phyloP scores from a whole-genome alignment of 352 stramenopile species.

The Phytopythium ostracodes region DNA sequence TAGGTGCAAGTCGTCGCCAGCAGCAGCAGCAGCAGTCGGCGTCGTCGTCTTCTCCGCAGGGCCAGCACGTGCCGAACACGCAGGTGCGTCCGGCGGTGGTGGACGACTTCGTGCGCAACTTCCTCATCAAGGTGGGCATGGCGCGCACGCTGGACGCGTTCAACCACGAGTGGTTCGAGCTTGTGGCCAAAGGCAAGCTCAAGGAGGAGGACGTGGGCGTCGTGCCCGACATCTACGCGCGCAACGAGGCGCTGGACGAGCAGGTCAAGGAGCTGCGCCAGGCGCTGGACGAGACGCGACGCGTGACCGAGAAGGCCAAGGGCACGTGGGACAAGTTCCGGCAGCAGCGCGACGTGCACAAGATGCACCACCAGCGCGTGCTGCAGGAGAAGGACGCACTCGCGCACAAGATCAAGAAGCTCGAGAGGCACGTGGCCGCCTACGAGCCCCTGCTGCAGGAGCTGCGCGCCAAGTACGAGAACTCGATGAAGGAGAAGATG shows the following conservation, averaged over 20 bases:
- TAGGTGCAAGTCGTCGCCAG: neutral
- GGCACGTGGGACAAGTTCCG: constrained; percentile 96
- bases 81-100: constrained; percentile 85
- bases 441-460: constrained; percentile 93
- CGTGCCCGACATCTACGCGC: constrained; percentile 94
- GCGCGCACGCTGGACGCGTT: constrained; percentile 89
- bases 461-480: constrained; percentile 92
- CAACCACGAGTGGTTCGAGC: constrained; percentile 96
- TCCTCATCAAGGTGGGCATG: constrained; percentile 93
- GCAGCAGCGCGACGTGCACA: constrained; percentile 93
- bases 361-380: constrained; percentile 95
- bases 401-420: constrained; percentile 86
- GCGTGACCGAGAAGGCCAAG: constrained; percentile 88
- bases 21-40: constrained; percentile 1
- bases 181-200: constrained; percentile 90
- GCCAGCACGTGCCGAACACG: constrained; percentile 25
- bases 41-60: neutral
- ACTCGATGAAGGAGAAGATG: constrained; percentile 97
- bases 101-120: constrained; percentile 95
- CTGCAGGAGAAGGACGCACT: constrained; percentile 95
- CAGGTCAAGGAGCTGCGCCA: constrained; percentile 79
- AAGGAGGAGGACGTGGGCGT: constrained; percentile 85
- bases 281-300: constrained; percentile 86
- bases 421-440: constrained; percentile 88
- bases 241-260: constrained; percentile 91